These are phyloP conservation scores for Eutrema heterophyllum DNA, from an alignment of 345 rosid genomes.

Conservation along the genomic window DNA sequence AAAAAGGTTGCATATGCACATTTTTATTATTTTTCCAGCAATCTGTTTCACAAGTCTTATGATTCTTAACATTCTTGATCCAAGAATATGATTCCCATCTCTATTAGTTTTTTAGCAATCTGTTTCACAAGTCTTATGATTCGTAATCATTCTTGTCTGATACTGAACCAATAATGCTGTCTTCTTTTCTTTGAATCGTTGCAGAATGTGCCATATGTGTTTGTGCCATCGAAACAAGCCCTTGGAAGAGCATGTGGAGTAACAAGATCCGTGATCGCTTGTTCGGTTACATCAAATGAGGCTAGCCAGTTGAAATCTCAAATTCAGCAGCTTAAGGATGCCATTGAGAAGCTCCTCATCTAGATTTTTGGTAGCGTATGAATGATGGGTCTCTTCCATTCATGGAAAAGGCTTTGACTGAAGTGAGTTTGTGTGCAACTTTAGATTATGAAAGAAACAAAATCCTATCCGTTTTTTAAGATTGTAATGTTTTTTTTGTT, in stretches of 20 bases:
- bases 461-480: not conserved
- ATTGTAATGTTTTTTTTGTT: constrained; percentile 2
- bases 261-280: constrained; percentile 85
- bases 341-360: constrained; percentile 91
- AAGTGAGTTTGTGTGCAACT: constrained; percentile 22
- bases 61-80: not conserved
- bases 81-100: too few relatives aligned
- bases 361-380: constrained; percentile 31
- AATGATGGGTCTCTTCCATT: constrained; percentile 73
- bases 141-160: not conserved
- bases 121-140: not conserved
- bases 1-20: not conserved
- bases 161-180: not conserved
- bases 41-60: not conserved
- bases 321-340: constrained; percentile 86
- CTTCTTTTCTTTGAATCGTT: not conserved
- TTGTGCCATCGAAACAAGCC: constrained; percentile 90
- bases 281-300: constrained; percentile 87
- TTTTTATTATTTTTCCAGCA: not conserved
- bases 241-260: constrained; percentile 97
- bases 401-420: constrained; percentile 31
- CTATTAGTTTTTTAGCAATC: not conserved
- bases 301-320: constrained; percentile 85
- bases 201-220: constrained; percentile 95
- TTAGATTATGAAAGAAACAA: not conserved